Conservation (phyloP, 2,329 filamentous ascomycete genomes). For the Verticillium tricorpus region DNA sequence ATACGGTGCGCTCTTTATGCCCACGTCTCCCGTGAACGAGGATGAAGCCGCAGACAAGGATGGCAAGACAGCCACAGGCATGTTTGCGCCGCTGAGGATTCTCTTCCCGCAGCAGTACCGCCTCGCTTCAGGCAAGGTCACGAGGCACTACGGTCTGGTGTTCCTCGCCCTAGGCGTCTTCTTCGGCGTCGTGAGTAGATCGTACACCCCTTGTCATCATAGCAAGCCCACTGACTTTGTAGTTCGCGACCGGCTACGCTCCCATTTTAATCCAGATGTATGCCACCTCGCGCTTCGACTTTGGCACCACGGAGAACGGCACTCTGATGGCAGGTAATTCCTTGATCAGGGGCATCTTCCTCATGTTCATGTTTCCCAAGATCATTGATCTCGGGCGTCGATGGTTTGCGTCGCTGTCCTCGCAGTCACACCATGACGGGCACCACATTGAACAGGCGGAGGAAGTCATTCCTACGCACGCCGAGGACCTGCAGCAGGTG, state of each 20-base stretch:
- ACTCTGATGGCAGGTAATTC: slow-evolving; percentile 53
- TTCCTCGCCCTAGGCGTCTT: slow-evolving; percentile 64
- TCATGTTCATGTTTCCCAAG: slow-evolving; percentile 49
- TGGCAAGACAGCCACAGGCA: slow-evolving; percentile 35
- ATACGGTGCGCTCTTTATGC: slow-evolving; percentile 26
- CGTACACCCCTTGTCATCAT: background rate
- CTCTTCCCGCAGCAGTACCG: slow-evolving; percentile 54
- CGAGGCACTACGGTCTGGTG: slow-evolving; percentile 56
- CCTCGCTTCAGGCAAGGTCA: slow-evolving; percentile 42
- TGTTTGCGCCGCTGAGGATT: slow-evolving; percentile 60
- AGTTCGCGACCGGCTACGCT: slow-evolving; percentile 59
- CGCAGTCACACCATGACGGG: background rate
- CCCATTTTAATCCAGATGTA: slow-evolving; percentile 58
- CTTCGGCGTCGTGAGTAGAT: slow-evolving; percentile 50
- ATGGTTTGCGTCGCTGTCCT: slow-evolving; percentile 21
- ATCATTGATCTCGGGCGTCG: slow-evolving; percentile 44
- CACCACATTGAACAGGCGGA: slow-evolving; percentile 1
- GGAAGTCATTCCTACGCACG: slow-evolving; percentile 27
- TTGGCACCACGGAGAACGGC: slow-evolving; percentile 51
- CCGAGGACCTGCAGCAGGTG: slow-evolving; percentile 36
- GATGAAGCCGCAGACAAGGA: slow-evolving; percentile 13
- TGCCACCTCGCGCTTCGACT: slow-evolving; percentile 49
- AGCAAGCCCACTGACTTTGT: background rate
- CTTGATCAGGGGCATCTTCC: slow-evolving; percentile 48
- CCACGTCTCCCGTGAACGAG: slow-evolving; percentile 17